phyloP scores from a whole-genome alignment of 202 grass and related monocot genomes.

The Schoenoplectus tabernaemontani region DNA sequence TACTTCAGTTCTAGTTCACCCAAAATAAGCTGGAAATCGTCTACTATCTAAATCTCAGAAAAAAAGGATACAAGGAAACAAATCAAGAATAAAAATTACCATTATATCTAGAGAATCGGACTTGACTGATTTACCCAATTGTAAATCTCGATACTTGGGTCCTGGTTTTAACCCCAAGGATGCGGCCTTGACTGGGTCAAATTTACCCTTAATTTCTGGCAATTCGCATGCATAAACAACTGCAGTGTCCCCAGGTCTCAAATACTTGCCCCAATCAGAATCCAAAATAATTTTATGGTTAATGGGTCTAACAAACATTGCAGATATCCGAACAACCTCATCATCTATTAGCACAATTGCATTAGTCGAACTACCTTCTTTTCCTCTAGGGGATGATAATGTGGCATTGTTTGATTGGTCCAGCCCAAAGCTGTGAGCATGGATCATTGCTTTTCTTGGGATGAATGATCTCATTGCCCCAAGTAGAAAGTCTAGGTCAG shows the following conservation, averaged over 20 bases:
- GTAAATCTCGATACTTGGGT: slow-evolving; percentile 79
- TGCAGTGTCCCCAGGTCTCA: slow-evolving; percentile 76
- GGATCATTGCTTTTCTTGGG: slow-evolving; percentile 85
- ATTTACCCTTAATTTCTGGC: slow-evolving; percentile 88
- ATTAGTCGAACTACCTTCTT: slow-evolving; percentile 26
- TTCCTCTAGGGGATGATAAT: slow-evolving; percentile 27
- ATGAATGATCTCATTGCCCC: slow-evolving; percentile 90
- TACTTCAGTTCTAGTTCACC: not conserved
- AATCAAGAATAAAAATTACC: slow-evolving; percentile 35
- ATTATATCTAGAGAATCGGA: slow-evolving; percentile 54
- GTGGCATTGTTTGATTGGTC: slow-evolving; percentile 21
- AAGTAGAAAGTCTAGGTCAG: slow-evolving; percentile 74
- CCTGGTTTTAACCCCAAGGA: slow-evolving; percentile 62
- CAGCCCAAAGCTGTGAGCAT: slow-evolving; percentile 79
- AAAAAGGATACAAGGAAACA: not conserved
- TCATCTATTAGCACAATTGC: slow-evolving; percentile 69
- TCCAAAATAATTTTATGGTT: slow-evolving; percentile 28
- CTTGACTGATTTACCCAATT: slow-evolving; percentile 82
- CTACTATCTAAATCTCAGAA: not conserved
- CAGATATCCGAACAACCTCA: slow-evolving; percentile 83
- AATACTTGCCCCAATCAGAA: slow-evolving; percentile 19
- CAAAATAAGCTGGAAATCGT: not conserved
- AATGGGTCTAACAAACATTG: slow-evolving; percentile 65
- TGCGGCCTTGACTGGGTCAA: slow-evolving; percentile 74
- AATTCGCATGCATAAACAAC: slow-evolving; percentile 88